Conservation (phyloP, 176 grass and related monocot species). For the Paspalum notatum region DNA sequence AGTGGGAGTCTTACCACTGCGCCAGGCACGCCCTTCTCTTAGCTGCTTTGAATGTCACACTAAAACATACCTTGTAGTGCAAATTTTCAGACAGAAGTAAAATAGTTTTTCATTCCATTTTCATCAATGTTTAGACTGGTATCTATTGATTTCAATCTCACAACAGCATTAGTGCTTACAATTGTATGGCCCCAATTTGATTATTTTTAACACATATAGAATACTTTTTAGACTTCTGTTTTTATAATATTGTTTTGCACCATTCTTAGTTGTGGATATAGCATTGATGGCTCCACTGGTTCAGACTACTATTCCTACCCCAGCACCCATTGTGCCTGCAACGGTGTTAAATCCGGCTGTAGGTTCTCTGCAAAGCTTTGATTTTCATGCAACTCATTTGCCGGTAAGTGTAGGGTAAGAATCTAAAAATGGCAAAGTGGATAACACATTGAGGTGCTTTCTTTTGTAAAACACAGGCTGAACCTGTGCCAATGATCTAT, state of each 20-base stretch:
- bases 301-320: constrained; percentile 51
- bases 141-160: constrained; percentile 14
- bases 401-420: constrained; percentile 45
- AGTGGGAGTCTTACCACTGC: too few species aligned
- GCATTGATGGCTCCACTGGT: constrained; percentile 41
- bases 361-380: constrained; percentile 62
- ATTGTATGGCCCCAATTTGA: background rate
- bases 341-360: constrained; percentile 60
- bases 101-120: constrained; percentile 26
- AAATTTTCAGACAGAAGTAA: constrained; percentile 2
- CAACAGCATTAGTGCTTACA: background rate
- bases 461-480: constrained; percentile 48
- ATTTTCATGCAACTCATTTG: constrained; percentile 49
- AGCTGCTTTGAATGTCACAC: constrained; percentile 15
- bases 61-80: background rate
- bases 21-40: too few species aligned
- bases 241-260: constrained; percentile 21
- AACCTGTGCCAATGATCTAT: constrained; percentile 54
- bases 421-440: constrained; percentile 12
- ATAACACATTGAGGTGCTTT: constrained; percentile 20
- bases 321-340: constrained; percentile 38
- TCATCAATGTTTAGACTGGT: constrained; percentile 1
- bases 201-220: constrained; percentile 1
- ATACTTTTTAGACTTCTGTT: background rate
- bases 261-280: constrained; percentile 61